Evolutionary conservation across 2,329 filamentous ascomycete species (phyloP).

Genomic region (Ophiostoma sp.): DNA sequence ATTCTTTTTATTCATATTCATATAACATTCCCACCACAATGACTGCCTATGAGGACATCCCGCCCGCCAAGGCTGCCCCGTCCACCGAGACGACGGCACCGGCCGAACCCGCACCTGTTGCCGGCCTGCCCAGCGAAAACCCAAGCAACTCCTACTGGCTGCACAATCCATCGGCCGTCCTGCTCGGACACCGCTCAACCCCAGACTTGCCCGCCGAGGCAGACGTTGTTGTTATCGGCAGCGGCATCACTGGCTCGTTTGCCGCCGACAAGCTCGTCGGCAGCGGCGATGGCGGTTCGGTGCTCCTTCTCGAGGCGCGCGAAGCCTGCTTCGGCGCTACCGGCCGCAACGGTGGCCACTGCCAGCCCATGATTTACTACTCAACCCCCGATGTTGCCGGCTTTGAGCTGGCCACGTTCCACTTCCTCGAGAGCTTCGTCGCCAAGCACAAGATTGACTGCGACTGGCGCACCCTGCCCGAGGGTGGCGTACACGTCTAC

Average conservation of each 20-base stretch:
- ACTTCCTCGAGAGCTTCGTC: conserved; percentile 54
- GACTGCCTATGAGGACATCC: conserved; percentile 28
- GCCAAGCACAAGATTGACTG: conserved; percentile 56
- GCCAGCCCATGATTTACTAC: conserved; percentile 65
- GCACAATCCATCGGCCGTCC: conserved; percentile 56
- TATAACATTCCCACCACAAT: conserved; percentile 19
- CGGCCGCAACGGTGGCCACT: conserved; percentile 68
- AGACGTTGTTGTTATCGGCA: conserved; percentile 68
- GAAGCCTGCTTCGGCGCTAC: conserved; percentile 82
- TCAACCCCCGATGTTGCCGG: conserved; percentile 55
- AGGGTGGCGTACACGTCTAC: conserved; percentile 56
- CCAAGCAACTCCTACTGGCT: conserved; percentile 71
- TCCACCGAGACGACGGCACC: conserved; percentile 24
- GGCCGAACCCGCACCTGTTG: conserved; percentile 23
- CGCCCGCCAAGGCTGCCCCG: conserved; percentile 22
- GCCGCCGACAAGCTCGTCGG: conserved; percentile 58
- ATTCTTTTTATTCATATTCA: background rate
- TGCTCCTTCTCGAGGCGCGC: conserved; percentile 70
- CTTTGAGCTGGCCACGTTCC: conserved; percentile 69
- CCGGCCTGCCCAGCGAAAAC: conserved; percentile 55
- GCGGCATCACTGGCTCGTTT: conserved; percentile 70
- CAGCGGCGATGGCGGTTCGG: conserved; percentile 39
- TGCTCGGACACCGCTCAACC: conserved; percentile 66
- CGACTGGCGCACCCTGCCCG: conserved; percentile 58
- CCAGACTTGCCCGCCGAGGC: conserved; percentile 54